phyloP scores from a whole-genome alignment of 768 basidiomycete genomes.

The button mushroom (Agaricus bisporus) region DNA sequence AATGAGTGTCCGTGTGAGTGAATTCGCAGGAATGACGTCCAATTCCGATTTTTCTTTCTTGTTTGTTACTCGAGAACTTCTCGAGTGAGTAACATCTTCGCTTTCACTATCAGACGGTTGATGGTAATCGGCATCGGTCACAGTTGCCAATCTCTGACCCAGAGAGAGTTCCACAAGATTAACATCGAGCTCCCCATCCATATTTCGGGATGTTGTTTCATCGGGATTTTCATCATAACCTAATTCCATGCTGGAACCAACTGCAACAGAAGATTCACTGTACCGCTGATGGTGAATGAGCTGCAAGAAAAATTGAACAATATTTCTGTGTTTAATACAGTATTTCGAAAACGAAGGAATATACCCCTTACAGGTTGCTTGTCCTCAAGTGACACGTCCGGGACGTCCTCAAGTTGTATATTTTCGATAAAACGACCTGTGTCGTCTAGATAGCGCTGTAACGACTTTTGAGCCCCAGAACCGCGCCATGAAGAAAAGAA shows the following conservation, averaged over 20 bases:
- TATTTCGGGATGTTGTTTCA: conserved; percentile 37
- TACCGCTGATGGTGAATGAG: conserved; percentile 57
- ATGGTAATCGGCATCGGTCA: conserved; percentile 46
- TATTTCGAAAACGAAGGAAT: neutral
- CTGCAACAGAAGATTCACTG: conserved; percentile 54
- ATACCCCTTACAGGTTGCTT: conserved; percentile 12
- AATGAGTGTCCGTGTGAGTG: conserved; percentile 88
- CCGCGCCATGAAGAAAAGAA: neutral
- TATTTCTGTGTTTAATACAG: neutral
- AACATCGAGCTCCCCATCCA: conserved; percentile 71
- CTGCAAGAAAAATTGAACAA: conserved; percentile 20
- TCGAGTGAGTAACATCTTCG: conserved; percentile 19
- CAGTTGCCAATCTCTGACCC: conserved; percentile 80
- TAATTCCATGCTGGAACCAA: conserved; percentile 61
- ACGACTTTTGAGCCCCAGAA: conserved; percentile 10
- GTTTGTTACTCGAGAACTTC: conserved; percentile 24
- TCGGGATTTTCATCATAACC: conserved; percentile 55
- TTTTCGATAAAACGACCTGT: conserved; percentile 48
- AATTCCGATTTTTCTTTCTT: conserved; percentile 27
- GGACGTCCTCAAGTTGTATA: conserved; percentile 37
- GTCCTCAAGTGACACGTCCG: conserved; percentile 7
- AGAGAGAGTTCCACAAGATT: conserved; percentile 88
- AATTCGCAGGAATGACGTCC: conserved; percentile 66
- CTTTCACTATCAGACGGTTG: conserved; percentile 43
- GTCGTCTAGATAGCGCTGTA: conserved; percentile 49